These are phyloP conservation scores for Globisporangium lucens DNA, from an alignment of 352 stramenopile species.

Conservation along the genomic window DNA sequence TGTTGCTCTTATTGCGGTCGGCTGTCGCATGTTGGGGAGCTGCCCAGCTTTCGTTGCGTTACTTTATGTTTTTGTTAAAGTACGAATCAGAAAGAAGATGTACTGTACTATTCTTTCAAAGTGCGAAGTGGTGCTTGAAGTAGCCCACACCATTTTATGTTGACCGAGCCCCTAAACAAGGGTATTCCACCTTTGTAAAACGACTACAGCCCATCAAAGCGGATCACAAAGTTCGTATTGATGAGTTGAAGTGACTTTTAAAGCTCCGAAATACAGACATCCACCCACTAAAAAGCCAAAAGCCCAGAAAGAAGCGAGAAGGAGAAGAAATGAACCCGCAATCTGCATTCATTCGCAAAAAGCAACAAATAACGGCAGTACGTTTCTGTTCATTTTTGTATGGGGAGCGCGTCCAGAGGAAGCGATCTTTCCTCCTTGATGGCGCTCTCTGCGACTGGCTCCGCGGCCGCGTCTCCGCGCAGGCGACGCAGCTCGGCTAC, in stretches of 20 bases:
- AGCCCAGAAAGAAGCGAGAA: background rate
- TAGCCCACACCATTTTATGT: constrained; percentile 12
- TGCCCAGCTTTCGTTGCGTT: background rate
- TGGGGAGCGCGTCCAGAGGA: constrained; percentile 2
- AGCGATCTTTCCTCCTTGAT: constrained; percentile 9
- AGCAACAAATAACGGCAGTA: background rate
- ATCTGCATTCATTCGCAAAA: background rate
- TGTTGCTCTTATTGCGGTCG: background rate
- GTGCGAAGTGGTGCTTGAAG: background rate
- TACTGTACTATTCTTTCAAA: background rate
- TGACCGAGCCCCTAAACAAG: background rate
- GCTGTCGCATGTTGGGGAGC: background rate
- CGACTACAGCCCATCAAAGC: background rate
- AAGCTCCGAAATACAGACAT: background rate
- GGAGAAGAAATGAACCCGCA: constrained; percentile 1
- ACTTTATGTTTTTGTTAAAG: constrained; percentile 1
- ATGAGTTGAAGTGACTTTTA: background rate
- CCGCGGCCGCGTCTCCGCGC: background rate
- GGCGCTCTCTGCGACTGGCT: background rate
- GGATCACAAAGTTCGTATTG: background rate
- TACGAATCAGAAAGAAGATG: background rate
- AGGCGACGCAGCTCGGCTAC: constrained; percentile 9
- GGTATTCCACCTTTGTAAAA: background rate
- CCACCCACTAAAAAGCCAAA: background rate
- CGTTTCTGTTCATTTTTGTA: constrained; percentile 8